Percentiles rank a stretch among this genome's conserved stretches.
These are phyloP conservation scores for Pseudogymnoascus sp. DNA, from an alignment of 2,329 filamentous ascomycete genomes.

Conservation along the genomic window DNA sequence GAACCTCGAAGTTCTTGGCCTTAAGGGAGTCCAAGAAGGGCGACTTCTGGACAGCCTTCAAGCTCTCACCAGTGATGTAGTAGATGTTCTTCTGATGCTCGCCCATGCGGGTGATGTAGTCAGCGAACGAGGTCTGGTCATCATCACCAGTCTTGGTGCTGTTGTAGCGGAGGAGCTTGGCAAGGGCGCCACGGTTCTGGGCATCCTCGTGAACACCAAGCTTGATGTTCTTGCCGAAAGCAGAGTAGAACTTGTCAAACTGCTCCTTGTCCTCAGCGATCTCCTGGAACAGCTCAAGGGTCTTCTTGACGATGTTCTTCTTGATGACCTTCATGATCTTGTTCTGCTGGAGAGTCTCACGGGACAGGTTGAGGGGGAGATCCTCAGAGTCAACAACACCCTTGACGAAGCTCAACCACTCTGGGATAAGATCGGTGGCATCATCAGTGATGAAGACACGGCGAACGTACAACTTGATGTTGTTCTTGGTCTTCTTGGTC, in stretches of 20 bases:
- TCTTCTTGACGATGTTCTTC: constrained; percentile 99
- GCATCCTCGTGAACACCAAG: constrained; percentile 99
- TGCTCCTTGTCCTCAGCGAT: constrained; percentile 99
- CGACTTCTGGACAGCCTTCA: constrained; percentile 96
- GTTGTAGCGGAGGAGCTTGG: constrained; percentile 98
- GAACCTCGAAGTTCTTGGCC: constrained; percentile 98
- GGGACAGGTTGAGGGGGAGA: constrained; percentile 96
- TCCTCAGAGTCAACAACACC: constrained; percentile 99
- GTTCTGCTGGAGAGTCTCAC: constrained; percentile 99
- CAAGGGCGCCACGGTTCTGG: constrained; percentile 86
- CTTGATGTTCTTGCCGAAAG: constrained; percentile 99
- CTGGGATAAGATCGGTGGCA: constrained; percentile 96
- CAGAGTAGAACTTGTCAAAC: constrained; percentile 99
- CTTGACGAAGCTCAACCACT: constrained; percentile 99
- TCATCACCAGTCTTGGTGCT: constrained; percentile 95
- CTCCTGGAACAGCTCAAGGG: constrained; percentile 97
- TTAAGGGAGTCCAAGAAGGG: constrained; percentile 98
- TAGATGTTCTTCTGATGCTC: constrained; percentile 99
- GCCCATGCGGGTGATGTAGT: constrained; percentile 99
- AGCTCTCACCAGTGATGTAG: constrained; percentile 99
- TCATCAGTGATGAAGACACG: constrained; percentile 99
- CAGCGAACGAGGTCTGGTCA: constrained; percentile 85
- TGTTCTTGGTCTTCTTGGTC: constrained; percentile 99
- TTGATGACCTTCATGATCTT: constrained; percentile 99
- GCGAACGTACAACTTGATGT: constrained; percentile 99